Evolutionary conservation across 257 asterid genomes (phyloP).

Genomic region (Phtheirospermum japonicum): DNA sequence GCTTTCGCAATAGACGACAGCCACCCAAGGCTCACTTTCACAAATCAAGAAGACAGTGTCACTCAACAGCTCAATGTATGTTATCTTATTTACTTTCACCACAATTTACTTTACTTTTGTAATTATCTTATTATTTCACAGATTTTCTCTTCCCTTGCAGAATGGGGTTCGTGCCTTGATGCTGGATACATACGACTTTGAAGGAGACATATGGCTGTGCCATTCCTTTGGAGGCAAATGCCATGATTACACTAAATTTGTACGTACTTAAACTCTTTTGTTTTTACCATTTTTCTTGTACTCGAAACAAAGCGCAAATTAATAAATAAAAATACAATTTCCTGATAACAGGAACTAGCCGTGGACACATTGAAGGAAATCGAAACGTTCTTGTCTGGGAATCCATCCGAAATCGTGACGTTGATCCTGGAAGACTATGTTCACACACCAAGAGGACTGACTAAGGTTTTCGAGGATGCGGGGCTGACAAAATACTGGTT

Average conservation of each 20-base stretch:
- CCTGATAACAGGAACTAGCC: conserved; percentile 74
- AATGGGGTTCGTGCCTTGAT: conserved; percentile 85
- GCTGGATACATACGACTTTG: conserved; percentile 80
- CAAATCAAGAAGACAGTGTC: conserved; percentile 75
- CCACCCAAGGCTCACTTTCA: conserved; percentile 47
- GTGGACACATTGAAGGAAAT: conserved; percentile 57
- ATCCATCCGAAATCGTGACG: conserved; percentile 89
- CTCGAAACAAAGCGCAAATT: too few relatives aligned
- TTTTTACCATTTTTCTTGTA: too few relatives aligned
- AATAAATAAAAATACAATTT: too few relatives aligned
- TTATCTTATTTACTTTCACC: too few relatives aligned
- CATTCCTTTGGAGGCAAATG: conserved; percentile 83
- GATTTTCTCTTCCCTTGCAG: too few relatives aligned
- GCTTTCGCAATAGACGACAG: conserved; percentile 71
- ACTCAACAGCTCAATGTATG: conserved; percentile 71
- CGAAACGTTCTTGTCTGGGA: conserved; percentile 55
- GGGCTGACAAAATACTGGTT: conserved; percentile 77
- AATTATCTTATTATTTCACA: too few relatives aligned
- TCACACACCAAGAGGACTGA: conserved; percentile 57
- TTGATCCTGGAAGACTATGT: conserved; percentile 86
- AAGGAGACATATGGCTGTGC: conserved; percentile 79
- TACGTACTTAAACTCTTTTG: too few relatives aligned
- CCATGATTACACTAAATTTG: conserved; percentile 74
- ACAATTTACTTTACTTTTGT: too few relatives aligned
- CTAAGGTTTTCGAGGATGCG: conserved; percentile 59